These are phyloP conservation scores for Taxillus chinensis DNA, from an alignment of 164 flowering plant species.

Conservation along the genomic window DNA sequence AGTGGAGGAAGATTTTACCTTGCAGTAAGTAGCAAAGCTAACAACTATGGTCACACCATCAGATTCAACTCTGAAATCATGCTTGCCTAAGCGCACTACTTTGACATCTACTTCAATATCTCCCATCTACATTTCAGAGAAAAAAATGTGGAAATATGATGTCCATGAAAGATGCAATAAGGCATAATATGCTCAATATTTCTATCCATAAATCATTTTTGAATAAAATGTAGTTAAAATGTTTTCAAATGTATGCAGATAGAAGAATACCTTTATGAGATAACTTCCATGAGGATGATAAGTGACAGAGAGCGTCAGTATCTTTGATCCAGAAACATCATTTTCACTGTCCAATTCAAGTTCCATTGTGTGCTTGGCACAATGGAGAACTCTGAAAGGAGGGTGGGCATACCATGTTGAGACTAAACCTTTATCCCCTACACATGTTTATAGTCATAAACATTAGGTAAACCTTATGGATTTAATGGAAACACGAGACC, in stretches of 20 bases:
- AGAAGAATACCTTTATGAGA: conserved; percentile 53
- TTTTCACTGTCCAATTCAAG: conserved; percentile 64
- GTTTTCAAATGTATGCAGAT: neutral
- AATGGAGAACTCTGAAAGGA: conserved; percentile 80
- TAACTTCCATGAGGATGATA: conserved; percentile 62
- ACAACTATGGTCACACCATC: conserved; percentile 48
- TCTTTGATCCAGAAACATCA: conserved; percentile 25
- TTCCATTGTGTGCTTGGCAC: conserved; percentile 50
- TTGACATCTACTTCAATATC: conserved; percentile 36
- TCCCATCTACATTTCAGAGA: conserved; percentile 30
- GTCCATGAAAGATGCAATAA: neutral
- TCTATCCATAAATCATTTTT: no score
- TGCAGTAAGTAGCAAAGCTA: conserved; percentile 48
- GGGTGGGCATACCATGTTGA: conserved; percentile 78
- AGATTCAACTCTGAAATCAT: conserved; percentile 59
- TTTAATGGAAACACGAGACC: conserved; percentile 3
- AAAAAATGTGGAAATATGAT: neutral
- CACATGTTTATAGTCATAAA: conserved; percentile 7
- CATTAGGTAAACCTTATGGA: conserved; percentile 4
- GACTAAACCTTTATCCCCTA: conserved; percentile 32
- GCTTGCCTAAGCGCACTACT: conserved; percentile 33
- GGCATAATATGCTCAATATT: no score
- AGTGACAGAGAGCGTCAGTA: conserved; percentile 32
- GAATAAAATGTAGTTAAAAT: no score
- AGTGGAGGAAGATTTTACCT: conserved; percentile 38